phyloP scores from a whole-genome alignment of 441 rosid genomes.

The Populus hybrid region DNA sequence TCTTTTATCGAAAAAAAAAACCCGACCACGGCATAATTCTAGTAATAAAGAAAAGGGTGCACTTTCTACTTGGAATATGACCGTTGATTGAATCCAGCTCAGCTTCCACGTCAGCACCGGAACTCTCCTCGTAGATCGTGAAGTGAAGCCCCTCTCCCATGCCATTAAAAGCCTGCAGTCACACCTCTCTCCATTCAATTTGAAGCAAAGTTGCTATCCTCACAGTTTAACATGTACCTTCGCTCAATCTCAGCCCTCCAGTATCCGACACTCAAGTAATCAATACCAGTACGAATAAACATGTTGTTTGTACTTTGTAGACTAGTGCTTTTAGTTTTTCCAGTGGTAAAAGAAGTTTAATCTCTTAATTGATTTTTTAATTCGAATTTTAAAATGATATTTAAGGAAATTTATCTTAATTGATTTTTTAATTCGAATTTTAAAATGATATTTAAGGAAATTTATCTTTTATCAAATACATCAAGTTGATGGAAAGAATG shows the following conservation, averaged over 20 bases:
- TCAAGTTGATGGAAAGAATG: too few species aligned
- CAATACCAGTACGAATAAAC: background rate
- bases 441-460: too few species aligned
- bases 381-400: too few species aligned
- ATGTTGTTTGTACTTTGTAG: background rate
- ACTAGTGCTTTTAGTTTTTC: background rate
- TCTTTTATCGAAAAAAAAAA: too few species aligned
- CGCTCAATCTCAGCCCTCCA: background rate
- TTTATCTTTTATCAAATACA: too few species aligned
- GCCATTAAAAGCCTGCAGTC: background rate
- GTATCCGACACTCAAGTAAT: too few species aligned
- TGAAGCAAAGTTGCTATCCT: background rate
- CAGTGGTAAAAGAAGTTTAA: background rate
- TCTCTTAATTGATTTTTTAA: too few species aligned
- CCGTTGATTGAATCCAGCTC: constrained; percentile 20
- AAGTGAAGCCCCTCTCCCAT: background rate
- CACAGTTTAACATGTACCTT: background rate
- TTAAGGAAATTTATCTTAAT: too few species aligned
- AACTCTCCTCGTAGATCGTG: constrained; percentile 19
- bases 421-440: too few species aligned
- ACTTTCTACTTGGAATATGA: background rate
- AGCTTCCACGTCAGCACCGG: constrained; percentile 10
- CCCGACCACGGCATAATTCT: too few species aligned
- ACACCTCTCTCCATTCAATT: background rate
- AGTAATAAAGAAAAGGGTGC: background rate